Evolutionary conservation across 2,329 filamentous ascomycete species (phyloP).

Genomic region (Colletotrichum sp.): DNA sequence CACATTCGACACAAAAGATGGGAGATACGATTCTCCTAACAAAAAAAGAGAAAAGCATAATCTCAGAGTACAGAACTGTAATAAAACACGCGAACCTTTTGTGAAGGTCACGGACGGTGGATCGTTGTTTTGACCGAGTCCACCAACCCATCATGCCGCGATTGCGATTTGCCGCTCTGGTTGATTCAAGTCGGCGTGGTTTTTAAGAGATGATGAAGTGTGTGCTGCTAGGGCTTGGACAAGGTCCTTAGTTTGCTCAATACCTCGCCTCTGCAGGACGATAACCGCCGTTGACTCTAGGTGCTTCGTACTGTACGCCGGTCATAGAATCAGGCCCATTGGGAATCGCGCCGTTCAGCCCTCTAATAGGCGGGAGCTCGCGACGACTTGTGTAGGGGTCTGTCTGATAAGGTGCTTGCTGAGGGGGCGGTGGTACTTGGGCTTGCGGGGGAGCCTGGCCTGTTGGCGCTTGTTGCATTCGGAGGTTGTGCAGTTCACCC

Average conservation of each 20-base stretch:
- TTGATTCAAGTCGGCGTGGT: neutral
- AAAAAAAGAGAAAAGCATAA: neutral
- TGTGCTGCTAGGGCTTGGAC: neutral
- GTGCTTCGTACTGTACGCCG: slow-evolving; percentile 66
- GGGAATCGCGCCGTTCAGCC: slow-evolving; percentile 49
- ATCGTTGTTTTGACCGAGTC: neutral
- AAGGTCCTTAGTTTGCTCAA: slow-evolving; percentile 18
- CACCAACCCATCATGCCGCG: neutral
- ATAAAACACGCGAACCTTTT: slow-evolving; percentile 11
- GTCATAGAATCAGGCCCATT: slow-evolving; percentile 66
- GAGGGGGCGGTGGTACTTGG: slow-evolving; percentile 25
- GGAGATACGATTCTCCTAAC: neutral
- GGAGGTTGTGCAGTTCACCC: slow-evolving; percentile 31
- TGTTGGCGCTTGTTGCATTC: slow-evolving; percentile 28
- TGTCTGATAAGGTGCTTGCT: slow-evolving; percentile 27
- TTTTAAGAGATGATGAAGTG: neutral
- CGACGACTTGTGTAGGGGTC: slow-evolving; percentile 42
- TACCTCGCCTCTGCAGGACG: slow-evolving; percentile 41
- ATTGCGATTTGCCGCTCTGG: neutral
- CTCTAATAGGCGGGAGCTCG: slow-evolving; percentile 63
- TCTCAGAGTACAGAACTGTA: slow-evolving; percentile 6
- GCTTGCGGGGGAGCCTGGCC: slow-evolving; percentile 16
- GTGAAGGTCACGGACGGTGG: neutral
- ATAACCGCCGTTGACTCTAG: slow-evolving; percentile 50
- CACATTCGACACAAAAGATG: neutral